Evolutionary conservation across 768 basidiomycete species (phyloP).

Genomic region (Podaxis sp.): DNA sequence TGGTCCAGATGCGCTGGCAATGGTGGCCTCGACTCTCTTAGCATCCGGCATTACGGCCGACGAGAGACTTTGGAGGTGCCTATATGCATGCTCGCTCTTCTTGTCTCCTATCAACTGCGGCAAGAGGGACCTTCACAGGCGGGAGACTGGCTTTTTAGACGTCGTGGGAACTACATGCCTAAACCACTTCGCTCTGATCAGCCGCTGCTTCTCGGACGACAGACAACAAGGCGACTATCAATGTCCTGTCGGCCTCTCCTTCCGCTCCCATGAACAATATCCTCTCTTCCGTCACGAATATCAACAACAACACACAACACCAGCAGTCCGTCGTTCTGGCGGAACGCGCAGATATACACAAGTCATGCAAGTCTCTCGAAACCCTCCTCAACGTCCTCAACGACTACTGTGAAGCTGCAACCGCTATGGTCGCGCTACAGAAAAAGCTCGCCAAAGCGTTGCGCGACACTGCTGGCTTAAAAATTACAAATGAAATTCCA

Average conservation of each 20-base stretch:
- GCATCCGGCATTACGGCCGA: no score
- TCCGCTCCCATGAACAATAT: slow-evolving; percentile 5
- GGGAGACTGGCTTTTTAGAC: not conserved
- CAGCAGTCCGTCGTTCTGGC: slow-evolving; percentile 22
- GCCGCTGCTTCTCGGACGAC: not conserved
- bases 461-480: slow-evolving; percentile 61
- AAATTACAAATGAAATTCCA: slow-evolving; percentile 60
- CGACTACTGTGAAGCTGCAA: slow-evolving; percentile 75
- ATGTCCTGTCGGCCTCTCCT: not conserved
- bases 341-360: slow-evolving; percentile 75
- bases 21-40: no score
- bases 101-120: no score
- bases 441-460: slow-evolving; percentile 76
- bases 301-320: not conserved
- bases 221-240: not conserved
- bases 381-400: slow-evolving; percentile 62
- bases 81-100: no score
- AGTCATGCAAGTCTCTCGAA: slow-evolving; percentile 77
- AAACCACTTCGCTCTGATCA: slow-evolving; percentile 3
- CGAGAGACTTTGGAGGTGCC: no score
- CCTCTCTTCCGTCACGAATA: not conserved
- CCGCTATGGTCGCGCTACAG: slow-evolving; percentile 60
- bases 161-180: slow-evolving; percentile 7
- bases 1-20: no score
- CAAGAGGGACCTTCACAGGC: no score